phyloP scores from a whole-genome alignment of 1,284 basidiomycete genomes.

The Phylloporus sp. region DNA sequence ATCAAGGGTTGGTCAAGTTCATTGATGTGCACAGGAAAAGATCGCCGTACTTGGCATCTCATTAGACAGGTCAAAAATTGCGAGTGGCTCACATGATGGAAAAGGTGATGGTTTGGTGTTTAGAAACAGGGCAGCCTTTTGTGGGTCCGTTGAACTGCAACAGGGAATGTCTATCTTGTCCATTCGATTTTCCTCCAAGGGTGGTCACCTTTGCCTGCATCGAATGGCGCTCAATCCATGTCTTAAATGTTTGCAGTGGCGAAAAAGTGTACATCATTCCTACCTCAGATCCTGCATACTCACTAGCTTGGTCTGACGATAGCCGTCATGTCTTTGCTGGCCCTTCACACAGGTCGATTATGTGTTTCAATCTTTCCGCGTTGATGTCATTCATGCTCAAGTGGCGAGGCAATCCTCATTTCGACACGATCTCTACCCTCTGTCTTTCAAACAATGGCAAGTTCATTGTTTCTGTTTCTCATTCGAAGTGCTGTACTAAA shows the following conservation, averaged over 20 bases:
- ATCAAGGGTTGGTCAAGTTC: conserved; percentile 16
- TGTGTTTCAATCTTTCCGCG: conserved; percentile 20
- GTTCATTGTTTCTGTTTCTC: conserved; percentile 29
- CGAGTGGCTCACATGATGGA: conserved; percentile 33
- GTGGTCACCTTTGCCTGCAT: conserved; percentile 26
- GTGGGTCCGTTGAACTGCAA: conserved; percentile 27
- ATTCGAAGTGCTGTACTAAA: conserved; percentile 23
- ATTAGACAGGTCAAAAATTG: conserved; percentile 22
- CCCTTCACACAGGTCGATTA: conserved; percentile 19
- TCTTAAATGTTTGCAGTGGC: conserved; percentile 17
- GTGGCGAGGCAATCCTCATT: conserved; percentile 20
- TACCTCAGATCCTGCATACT: conserved; percentile 12
- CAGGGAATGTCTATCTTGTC: conserved; percentile 16
- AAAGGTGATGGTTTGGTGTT: conserved; percentile 29
- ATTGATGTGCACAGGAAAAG: conserved; percentile 20
- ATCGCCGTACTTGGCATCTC: conserved; percentile 33
- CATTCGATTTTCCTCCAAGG: conserved; percentile 29
- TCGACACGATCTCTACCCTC: conserved; percentile 24
- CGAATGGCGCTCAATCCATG: conserved; percentile 15
- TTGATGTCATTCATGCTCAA: neutral
- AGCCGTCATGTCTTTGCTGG: conserved; percentile 28
- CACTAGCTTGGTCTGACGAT: conserved; percentile 32
- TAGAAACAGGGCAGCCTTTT: conserved; percentile 22
- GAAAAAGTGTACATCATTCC: neutral
- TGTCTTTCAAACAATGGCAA: conserved; percentile 30